Evolutionary conservation across 148 eudicot species (phyloP), one percentile per base, ranked within the genome.

Genomic region (Camellia granthamiana): DNA sequence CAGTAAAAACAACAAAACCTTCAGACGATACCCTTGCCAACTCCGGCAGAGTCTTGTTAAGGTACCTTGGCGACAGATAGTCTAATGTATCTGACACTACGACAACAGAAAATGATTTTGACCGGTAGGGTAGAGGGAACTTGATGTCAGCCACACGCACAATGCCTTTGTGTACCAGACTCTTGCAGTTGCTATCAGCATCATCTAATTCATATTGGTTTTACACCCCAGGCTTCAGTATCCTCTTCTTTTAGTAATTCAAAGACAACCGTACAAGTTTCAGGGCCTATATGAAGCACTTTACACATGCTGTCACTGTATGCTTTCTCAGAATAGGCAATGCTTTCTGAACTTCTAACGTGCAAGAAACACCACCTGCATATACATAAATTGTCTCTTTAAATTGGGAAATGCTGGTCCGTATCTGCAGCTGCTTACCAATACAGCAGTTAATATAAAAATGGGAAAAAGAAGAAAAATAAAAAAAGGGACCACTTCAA

Each of bases 211-310:
- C 97, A 84, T 95, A 95, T 18, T 18, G 98, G 98, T 77, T 95
- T 97, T 52, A 95, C 86, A n/a, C 98, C 98, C 98, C 98, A 95
- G 72, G 94, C 97, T 88, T 93, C 98, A 21, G 90, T 91, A 78
- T 88, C 97, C 77, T 90, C 94, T 89, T 96, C 97, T 80, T 92
- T 91, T 69, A 93, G 79, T 79, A 96, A 62, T 44, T 82, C 83
- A 79, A 98, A 89, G 5, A 96, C 93, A 72, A 96, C 88, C 7
- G 95, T 90, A 88, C 99, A 96, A 60, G 95, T 90, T 44, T 96
- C 99, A 0, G 95, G 99, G 21, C 99, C 99, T 54, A 96, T 93
- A 76, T 96, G 98, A 85, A 96, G 86, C 64, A 96, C 92, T 88
- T 94, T 94, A 52, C 71, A 92, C 97, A 96, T 91, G 79, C 86